Percentiles rank a stretch among this genome's conserved stretches.
Evolutionary conservation across 2,329 filamentous ascomycete species (phyloP).

Genomic region (Cladosporium colombiae): DNA sequence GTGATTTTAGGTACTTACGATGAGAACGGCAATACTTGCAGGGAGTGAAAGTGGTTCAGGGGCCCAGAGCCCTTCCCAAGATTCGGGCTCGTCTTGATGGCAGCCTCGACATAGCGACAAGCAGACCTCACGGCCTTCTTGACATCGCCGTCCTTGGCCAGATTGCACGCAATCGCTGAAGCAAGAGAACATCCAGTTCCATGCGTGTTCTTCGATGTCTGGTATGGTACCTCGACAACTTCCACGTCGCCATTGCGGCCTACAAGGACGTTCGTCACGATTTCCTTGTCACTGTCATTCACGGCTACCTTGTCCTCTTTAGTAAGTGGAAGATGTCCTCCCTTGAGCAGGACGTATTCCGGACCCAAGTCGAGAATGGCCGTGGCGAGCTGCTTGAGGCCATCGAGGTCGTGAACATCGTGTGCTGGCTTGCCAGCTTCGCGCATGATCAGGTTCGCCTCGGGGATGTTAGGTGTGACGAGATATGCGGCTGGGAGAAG

Average conservation of each 20-base stretch:
- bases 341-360: slow-evolving; percentile 82
- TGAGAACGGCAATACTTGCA: slow-evolving; percentile 66
- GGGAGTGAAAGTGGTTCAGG: slow-evolving; percentile 77
- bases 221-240: slow-evolving; percentile 69
- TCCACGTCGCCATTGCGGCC: slow-evolving; percentile 60
- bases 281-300: slow-evolving; percentile 58
- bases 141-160: slow-evolving; percentile 61
- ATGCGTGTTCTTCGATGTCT: slow-evolving; percentile 79
- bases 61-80: slow-evolving; percentile 70
- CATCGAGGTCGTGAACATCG: slow-evolving; percentile 60
- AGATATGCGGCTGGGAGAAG: slow-evolving; percentile 68
- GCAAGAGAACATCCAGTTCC: slow-evolving; percentile 94
- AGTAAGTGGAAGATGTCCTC: slow-evolving; percentile 81
- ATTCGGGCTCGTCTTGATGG: slow-evolving; percentile 64
- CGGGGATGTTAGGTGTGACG: slow-evolving; percentile 76
- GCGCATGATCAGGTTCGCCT: slow-evolving; percentile 66
- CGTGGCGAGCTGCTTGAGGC: slow-evolving; percentile 69
- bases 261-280: slow-evolving; percentile 73
- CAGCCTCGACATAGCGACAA: slow-evolving; percentile 70
- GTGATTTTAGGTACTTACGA: slow-evolving; percentile 47
- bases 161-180: slow-evolving; percentile 75
- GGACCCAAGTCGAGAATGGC: slow-evolving; percentile 69
- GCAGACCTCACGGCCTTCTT: slow-evolving; percentile 65
- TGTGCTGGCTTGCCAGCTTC: slow-evolving; percentile 48
- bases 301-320: slow-evolving; percentile 61